Evolutionary conservation across 1,284 basidiomycete genomes (phyloP).

Genomic region (Ustilago trichophora): DNA sequence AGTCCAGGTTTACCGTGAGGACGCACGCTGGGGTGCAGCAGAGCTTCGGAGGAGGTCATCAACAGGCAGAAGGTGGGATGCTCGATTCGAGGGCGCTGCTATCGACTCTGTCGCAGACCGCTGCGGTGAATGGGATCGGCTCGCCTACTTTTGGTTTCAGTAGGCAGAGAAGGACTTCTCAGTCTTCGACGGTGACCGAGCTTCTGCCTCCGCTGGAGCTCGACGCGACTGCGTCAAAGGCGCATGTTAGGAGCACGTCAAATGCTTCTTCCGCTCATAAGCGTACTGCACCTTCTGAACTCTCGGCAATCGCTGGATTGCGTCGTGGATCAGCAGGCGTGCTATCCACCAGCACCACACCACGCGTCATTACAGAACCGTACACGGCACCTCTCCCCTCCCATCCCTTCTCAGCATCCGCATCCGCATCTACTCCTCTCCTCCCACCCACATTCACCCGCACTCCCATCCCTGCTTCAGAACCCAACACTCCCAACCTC

Average conservation of each 20-base stretch:
- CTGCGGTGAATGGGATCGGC: constrained; percentile 9
- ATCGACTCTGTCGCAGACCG: not conserved
- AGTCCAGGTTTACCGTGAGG: too few relatives aligned
- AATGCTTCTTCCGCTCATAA: constrained; percentile 13
- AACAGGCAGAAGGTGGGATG: too few relatives aligned
- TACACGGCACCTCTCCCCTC: constrained; percentile 28
- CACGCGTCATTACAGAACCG: constrained; percentile 2
- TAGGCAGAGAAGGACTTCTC: constrained; percentile 8
- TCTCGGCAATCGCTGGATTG: not conserved
- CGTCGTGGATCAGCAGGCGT: constrained; percentile 13
- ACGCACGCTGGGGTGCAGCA: too few relatives aligned
- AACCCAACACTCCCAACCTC: constrained; percentile 29
- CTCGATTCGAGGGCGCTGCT: too few relatives aligned
- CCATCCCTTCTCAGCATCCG: constrained; percentile 17
- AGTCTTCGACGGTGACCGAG: constrained; percentile 9
- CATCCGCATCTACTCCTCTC: constrained; percentile 9
- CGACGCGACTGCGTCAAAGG: not conserved
- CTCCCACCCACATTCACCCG: constrained; percentile 1
- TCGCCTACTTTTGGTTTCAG: constrained; percentile 25
- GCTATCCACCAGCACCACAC: not conserved
- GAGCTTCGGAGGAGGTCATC: too few relatives aligned
- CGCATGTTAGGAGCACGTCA: constrained; percentile 4
- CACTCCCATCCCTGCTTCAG: constrained; percentile 7
- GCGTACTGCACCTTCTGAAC: constrained; percentile 3
- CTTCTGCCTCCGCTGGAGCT: constrained; percentile 23